Evolutionary conservation across 345 rosid species (phyloP).

Genomic region (Populus pruinosa): DNA sequence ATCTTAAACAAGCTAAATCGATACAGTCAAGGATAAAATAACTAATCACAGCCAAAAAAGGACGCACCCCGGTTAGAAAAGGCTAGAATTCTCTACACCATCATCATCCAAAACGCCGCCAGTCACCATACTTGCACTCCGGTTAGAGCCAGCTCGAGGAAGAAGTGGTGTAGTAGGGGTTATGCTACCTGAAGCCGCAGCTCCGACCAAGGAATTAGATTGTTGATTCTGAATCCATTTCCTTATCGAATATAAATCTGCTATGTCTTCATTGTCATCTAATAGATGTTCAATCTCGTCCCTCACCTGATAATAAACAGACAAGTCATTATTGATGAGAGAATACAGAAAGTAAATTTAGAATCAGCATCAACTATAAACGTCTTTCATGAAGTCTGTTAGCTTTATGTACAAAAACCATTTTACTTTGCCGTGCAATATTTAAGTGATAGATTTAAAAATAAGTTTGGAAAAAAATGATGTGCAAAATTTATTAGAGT

Average conservation of each 20-base stretch:
- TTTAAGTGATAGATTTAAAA: neutral
- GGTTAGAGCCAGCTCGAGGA: constrained; percentile 47
- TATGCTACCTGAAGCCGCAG: constrained; percentile 43
- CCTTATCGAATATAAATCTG: constrained; percentile 71
- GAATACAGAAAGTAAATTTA: neutral
- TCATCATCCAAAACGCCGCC: constrained; percentile 46
- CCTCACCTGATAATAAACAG: constrained; percentile 55
- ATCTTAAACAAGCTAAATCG: too few species aligned
- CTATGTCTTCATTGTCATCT: constrained; percentile 93
- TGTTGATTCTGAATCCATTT: constrained; percentile 79
- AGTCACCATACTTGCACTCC: constrained; percentile 61
- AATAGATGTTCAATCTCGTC: constrained; percentile 83
- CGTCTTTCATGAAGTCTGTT: neutral
- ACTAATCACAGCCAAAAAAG: too few species aligned
- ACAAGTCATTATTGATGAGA: neutral
- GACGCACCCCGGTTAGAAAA: too few species aligned
- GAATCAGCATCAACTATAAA: neutral
- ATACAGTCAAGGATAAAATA: too few species aligned
- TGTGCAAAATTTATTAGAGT: neutral
- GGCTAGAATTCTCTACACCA: constrained; percentile 62
- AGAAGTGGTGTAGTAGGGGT: constrained; percentile 28
- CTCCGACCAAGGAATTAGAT: constrained; percentile 48
- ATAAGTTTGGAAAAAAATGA: neutral
- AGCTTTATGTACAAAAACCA: neutral
- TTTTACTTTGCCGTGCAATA: neutral